Conservation (phyloP, 208 protist species). For the Crithidia bombi region DNA sequence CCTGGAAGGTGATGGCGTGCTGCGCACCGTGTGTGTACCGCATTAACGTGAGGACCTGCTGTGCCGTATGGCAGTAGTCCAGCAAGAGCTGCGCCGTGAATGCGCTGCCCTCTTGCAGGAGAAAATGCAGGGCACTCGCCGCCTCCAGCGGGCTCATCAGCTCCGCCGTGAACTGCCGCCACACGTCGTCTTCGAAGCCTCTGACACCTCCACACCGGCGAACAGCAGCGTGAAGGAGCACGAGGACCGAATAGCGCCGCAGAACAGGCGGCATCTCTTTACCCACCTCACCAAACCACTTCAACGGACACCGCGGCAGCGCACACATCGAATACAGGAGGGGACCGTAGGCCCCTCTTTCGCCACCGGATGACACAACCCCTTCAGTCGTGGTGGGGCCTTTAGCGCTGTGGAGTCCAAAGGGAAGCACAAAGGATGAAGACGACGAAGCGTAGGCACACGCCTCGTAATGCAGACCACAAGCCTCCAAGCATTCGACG, state of each 20-base stretch:
- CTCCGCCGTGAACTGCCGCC: slow-evolving; percentile 6
- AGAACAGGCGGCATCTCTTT: slow-evolving; percentile 26
- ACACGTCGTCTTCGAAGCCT: not conserved
- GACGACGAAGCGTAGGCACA: slow-evolving; percentile 27
- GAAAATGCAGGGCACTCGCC: slow-evolving; percentile 46
- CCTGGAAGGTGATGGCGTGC: slow-evolving; percentile 24
- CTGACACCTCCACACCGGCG: slow-evolving; percentile 9
- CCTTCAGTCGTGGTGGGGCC: not conserved
- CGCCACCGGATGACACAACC: not conserved
- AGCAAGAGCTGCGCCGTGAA: slow-evolving; percentile 48
- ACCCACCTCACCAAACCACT: slow-evolving; percentile 7
- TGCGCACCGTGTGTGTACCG: slow-evolving; percentile 37
- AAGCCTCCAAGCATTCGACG: slow-evolving; percentile 12
- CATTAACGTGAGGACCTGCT: slow-evolving; percentile 51
- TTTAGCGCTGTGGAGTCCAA: no score
- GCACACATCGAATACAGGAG: slow-evolving; percentile 24
- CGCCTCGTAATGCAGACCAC: slow-evolving; percentile 28
- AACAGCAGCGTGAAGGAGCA: slow-evolving; percentile 21
- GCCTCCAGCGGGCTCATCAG: slow-evolving; percentile 36
- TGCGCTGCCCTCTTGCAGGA: slow-evolving; percentile 36
- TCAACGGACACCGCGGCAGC: slow-evolving; percentile 19
- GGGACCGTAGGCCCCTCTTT: slow-evolving; percentile 17
- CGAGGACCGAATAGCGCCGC: slow-evolving; percentile 27
- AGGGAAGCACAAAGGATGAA: slow-evolving; percentile 4
- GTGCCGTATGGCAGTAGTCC: slow-evolving; percentile 37